Conservation (phyloP, 495 filamentous ascomycete genomes). For the Lasiosphaeriaceae sp. region DNA sequence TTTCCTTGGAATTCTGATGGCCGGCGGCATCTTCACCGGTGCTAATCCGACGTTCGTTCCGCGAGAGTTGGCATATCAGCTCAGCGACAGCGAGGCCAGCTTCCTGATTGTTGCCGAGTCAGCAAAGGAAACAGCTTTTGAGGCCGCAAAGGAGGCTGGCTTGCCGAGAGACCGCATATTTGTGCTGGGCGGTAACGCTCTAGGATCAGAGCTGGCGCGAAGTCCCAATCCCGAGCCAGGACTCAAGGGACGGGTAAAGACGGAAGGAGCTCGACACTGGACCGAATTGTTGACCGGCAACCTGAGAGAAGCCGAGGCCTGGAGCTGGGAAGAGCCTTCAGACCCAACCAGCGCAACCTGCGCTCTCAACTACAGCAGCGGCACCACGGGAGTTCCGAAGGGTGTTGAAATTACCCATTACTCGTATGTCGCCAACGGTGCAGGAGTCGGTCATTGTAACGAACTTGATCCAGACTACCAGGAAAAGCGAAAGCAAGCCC, state of each 20-base stretch:
- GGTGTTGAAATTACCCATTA: constrained; percentile 76
- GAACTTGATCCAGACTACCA: constrained; percentile 41
- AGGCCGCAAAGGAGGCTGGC: constrained; percentile 65
- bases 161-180: constrained; percentile 51
- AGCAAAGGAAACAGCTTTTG: constrained; percentile 57
- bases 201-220: constrained; percentile 37
- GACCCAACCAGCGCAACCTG: constrained; percentile 34
- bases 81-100: constrained; percentile 63
- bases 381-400: constrained; percentile 81
- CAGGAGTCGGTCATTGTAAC: constrained; percentile 47
- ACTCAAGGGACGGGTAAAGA: constrained; percentile 29
- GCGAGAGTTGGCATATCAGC: constrained; percentile 69
- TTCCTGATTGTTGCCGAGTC: constrained; percentile 57
- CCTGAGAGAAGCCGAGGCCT: constrained; percentile 38
- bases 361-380: constrained; percentile 67
- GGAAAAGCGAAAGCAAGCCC: constrained; percentile 25
- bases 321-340: constrained; percentile 37
- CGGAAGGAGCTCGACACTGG: constrained; percentile 40
- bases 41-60: constrained; percentile 73
- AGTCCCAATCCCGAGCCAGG: constrained; percentile 36
- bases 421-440: constrained; percentile 66
- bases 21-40: constrained; percentile 75
- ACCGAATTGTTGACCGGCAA: constrained; percentile 38
- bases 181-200: constrained; percentile 36
- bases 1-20: constrained; percentile 70